phyloP scores from a whole-genome alignment of 139 green algal species.

The Coccomyxa sp. region DNA sequence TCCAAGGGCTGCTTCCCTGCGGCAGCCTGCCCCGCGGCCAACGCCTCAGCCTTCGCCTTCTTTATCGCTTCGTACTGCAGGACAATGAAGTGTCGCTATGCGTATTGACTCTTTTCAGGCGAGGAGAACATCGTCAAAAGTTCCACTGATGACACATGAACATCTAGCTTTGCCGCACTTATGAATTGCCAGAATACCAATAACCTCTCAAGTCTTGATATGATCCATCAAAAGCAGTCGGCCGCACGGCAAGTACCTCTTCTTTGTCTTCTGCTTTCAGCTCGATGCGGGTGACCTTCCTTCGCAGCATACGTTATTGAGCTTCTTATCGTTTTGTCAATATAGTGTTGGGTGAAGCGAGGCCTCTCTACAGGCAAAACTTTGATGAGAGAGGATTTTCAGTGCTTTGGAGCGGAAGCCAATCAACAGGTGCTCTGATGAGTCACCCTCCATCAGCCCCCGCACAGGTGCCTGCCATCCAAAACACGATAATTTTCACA shows the following conservation, averaged over 20 bases:
- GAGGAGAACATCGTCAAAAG: too few species aligned
- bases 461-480: not conserved
- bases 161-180: too few species aligned
- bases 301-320: slow-evolving; percentile 57
- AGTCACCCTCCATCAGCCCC: not conserved
- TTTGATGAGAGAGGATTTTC: not conserved
- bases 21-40: slow-evolving; percentile 14
- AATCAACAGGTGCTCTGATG: not conserved
- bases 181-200: not conserved
- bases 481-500: not conserved
- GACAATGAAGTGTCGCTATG: too few species aligned
- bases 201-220: not conserved
- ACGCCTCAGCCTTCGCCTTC: slow-evolving; percentile 13
- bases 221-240: not conserved
- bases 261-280: slow-evolving; percentile 80
- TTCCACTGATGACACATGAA: too few species aligned
- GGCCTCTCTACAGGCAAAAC: too few species aligned
- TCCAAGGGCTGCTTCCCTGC: slow-evolving; percentile 7
- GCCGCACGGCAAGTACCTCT: slow-evolving; percentile 49
- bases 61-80: slow-evolving; percentile 3
- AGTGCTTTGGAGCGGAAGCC: not conserved
- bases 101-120: too few species aligned
- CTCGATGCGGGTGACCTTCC: slow-evolving; percentile 82
- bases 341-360: too few species aligned
- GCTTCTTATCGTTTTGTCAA: not conserved